These are phyloP conservation scores for Hanseniaspora nectarophila DNA, from an alignment of 805 yeast genomes.

Conservation along the genomic window DNA sequence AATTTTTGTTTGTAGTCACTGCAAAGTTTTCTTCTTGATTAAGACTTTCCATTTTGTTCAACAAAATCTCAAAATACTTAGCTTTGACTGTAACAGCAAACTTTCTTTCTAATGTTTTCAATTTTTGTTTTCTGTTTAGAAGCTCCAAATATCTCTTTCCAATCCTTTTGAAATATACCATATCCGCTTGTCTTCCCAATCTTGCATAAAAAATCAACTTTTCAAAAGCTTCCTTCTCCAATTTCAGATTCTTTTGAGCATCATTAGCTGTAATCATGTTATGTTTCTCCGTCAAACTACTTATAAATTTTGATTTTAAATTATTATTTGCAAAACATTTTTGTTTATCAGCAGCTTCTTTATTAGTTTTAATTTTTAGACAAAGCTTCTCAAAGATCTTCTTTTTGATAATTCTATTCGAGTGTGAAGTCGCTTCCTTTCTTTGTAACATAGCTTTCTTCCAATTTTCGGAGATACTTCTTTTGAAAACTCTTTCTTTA, in stretches of 20 bases:
- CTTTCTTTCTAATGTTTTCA: not conserved
- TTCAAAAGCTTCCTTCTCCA: not conserved
- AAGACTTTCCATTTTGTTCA: not conserved
- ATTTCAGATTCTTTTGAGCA: not conserved
- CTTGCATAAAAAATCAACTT: not conserved
- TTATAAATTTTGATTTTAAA: not conserved
- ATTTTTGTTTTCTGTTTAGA: not conserved
- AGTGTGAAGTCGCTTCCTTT: not conserved
- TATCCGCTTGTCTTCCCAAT: not conserved
- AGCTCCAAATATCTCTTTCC: not conserved
- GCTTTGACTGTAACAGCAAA: not conserved
- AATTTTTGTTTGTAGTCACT: no score
- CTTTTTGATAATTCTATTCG: not conserved
- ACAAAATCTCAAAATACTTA: not conserved
- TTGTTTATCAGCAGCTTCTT: not conserved
- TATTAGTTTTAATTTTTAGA: not conserved
- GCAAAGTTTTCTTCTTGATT: not conserved
- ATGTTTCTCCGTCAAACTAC: not conserved
- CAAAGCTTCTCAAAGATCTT: not conserved
- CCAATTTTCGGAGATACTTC: not conserved
- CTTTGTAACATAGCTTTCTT: no score
- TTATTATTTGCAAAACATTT: not conserved
- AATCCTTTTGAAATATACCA: not conserved
- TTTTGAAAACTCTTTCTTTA: constrained; percentile 2
- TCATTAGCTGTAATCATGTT: not conserved